Evolutionary conservation across 108 stramenopile species (phyloP), one percentile per base, ranked within the genome.

Genomic region (Stephanodiscus triporus): DNA sequence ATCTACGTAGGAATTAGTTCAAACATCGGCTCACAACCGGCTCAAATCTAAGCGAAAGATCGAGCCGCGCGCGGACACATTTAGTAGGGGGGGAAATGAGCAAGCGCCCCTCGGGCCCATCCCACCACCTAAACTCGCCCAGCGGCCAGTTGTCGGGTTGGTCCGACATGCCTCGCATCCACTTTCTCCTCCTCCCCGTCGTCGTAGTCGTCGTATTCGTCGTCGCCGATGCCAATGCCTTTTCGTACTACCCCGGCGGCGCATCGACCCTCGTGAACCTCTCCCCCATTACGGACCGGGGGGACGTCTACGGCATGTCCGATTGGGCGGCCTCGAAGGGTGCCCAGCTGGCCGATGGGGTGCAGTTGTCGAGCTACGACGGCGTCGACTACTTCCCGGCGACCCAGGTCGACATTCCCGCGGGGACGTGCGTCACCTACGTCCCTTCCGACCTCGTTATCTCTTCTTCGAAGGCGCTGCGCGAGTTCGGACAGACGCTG

Each of bases 341-440:
- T 0, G 54, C 57, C 2, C 67, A 68, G 26, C 53, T 37, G n/a
- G 22, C 54, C 19, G 54, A 34, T 7, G 53, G 54, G 0, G 30
- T 68, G 26, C 11, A 27, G 1, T 3, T 68, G 10, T 6, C 23
- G 17, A 57, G 16, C 24, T 9, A 68, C 19, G 55, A 68, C 34
- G 53, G 26, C 7, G 6, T 0, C 1, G 67, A 68, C 55, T 56
- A 37, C 17, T 30, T 19, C 9, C 20, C 4, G 4, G 34, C 23
- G 10, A 68, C 67, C 20, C 10, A 9, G 26, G 17, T 10, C 22
- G 26, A 68, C 34, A 36, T 54, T 0, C 68, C 73, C 11, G 65
- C 53, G 4, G 73, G 73, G 0, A 56, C 64, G 17, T 53, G 55
- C 9, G 66, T 73, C 3, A 37, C 56, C 11, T 73, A 68, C 66